Base-by-base conservation (phyloP, 1,139 yeast species). In the Magnusiomyces suaveolens region DNA sequence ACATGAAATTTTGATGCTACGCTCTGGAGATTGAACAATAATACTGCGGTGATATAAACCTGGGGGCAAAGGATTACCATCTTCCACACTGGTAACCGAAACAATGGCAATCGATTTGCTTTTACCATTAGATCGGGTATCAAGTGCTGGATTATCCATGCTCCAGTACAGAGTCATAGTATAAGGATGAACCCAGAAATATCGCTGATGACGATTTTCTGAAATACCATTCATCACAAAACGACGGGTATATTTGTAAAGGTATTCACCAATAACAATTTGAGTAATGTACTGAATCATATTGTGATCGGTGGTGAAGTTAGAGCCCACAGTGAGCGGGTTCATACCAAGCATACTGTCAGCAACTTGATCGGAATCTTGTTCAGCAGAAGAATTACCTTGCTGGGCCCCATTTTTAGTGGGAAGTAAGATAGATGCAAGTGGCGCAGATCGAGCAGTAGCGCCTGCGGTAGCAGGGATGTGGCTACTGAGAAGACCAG, bases 101-200 rank as follows among this genome's bases (percentile, higher is more conserved):
- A 84, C 69, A 56, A 92, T 89, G 0, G 96, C 92, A 51, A 89
- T 84, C 25, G 95, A 90, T 63, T 84, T 81, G 4, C 90, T 83
- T 63, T 78, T 82, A 16, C 60, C 62, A 24, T 64, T 60, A 50
- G 79, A 79, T 41, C 57, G 58, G 50, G 63, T 61, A 6, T 84
- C 81, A 57, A 84, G 70, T 0, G 85, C 86, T 1, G 97, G 97
- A 65, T 87, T 87, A 12, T 81, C 78, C 18, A 80, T 78, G 10
- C 92, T 84, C 98, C 98, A 92, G 69, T 88, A 89, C 55, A 92
- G 75, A 0, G 96, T 87, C 72, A 88, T 73, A 2, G 95, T 84
- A 68, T 89, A 90, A 8, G 98, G 98, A 70, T 92, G 96, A 46
- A 92, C 82, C 97, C 97, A 92, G 77, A 92, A 92, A 70, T 82